Conservation (phyloP, 768 basidiomycete species). For the Termitomyces heimii region DNA sequence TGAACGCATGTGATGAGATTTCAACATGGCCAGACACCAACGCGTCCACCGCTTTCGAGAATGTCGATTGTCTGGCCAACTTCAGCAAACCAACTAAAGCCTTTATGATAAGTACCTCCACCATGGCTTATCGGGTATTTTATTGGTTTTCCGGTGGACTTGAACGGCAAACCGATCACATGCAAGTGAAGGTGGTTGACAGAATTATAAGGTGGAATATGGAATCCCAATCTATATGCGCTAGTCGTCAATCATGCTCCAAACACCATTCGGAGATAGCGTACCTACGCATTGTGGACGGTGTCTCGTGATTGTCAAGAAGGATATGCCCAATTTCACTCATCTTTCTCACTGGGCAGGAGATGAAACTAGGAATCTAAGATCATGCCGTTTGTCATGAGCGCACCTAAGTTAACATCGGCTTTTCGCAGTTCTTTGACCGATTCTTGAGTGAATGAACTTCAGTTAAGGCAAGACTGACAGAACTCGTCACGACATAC, state of each 20-base stretch:
- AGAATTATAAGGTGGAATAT: constrained; percentile 74
- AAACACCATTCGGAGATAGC: neutral
- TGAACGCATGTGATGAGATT: neutral
- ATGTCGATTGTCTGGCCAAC: constrained; percentile 54
- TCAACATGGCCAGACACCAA: constrained; percentile 47
- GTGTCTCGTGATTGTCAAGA: constrained; percentile 42
- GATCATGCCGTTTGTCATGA: neutral
- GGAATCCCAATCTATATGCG: constrained; percentile 62
- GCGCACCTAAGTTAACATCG: constrained; percentile 46
- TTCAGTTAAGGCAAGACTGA: neutral
- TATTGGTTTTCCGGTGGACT: constrained; percentile 23
- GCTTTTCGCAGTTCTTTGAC: constrained; percentile 38
- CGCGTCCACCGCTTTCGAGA: constrained; percentile 45
- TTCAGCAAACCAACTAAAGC: constrained; percentile 69
- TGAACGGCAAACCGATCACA: constrained; percentile 64
- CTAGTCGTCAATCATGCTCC: constrained; percentile 6
- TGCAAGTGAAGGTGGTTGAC: constrained; percentile 74
- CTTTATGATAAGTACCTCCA: constrained; percentile 43
- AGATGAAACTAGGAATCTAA: neutral
- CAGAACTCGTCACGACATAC: constrained; percentile 22
- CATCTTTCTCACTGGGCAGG: constrained; percentile 23
- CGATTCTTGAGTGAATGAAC: constrained; percentile 35
- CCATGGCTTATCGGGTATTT: constrained; percentile 48
- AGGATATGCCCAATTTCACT: constrained; percentile 42
- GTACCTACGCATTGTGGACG: constrained; percentile 40